Evolutionary conservation across 176 grass and related monocot species (phyloP).

Genomic region (Phoenix dactylifera): DNA sequence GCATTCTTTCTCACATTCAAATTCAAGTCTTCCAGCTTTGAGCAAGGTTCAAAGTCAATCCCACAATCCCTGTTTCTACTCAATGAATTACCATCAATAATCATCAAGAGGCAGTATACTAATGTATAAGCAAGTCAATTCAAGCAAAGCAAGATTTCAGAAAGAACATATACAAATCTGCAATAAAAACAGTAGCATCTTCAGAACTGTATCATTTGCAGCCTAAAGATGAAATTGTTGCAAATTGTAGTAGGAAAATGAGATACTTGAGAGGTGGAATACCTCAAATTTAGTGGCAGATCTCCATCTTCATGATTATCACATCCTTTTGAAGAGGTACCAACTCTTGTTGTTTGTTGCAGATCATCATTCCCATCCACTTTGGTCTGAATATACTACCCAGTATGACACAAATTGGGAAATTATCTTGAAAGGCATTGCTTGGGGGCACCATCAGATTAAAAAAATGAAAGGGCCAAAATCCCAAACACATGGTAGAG

Average conservation of each 20-base stretch:
- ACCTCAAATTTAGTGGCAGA: conserved; percentile 4
- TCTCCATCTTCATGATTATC: conserved; percentile 4
- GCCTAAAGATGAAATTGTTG: neutral
- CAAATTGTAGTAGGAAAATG: neutral
- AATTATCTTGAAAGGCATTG: conserved; percentile 5
- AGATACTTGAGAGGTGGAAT: neutral
- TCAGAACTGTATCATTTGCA: too few relatives aligned
- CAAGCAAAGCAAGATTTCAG: too few relatives aligned
- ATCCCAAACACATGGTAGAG: too few relatives aligned
- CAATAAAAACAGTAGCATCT: too few relatives aligned
- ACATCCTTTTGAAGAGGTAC: conserved; percentile 13
- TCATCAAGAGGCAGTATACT: neutral
- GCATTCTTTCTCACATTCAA: conserved; percentile 16
- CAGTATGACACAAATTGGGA: conserved; percentile 11
- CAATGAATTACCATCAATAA: conserved; percentile 9
- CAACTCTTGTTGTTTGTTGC: conserved; percentile 9
- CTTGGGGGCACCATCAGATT: neutral
- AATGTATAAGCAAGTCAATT: too few relatives aligned
- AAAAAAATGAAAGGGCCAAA: neutral
- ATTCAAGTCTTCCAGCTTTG: conserved; percentile 37
- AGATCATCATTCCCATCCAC: conserved; percentile 12
- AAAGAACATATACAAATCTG: too few relatives aligned
- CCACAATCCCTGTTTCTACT: conserved; percentile 8
- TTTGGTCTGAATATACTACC: conserved; percentile 18
- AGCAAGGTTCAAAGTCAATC: conserved; percentile 39